Evolutionary conservation across 805 yeast species (phyloP).

Genomic region (Starmerella bombi): DNA sequence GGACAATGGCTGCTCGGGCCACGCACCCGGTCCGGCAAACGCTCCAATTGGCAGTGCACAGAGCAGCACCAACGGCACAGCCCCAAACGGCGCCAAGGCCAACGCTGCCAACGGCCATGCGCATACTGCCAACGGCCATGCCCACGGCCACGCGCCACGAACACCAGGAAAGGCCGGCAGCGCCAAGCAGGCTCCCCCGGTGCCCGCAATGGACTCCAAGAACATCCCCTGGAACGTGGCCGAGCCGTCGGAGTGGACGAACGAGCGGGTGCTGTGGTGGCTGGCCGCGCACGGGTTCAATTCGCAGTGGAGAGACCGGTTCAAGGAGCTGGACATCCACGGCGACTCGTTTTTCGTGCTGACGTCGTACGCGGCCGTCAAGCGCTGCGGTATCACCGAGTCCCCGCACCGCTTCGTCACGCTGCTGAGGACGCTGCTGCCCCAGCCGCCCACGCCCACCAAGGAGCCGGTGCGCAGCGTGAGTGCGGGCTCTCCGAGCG

Average conservation of each 20-base stretch:
- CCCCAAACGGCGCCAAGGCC: not conserved
- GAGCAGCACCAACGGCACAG: too few species aligned
- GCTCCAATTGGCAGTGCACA: too few species aligned
- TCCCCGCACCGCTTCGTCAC: conserved; percentile 48
- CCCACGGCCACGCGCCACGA: not conserved
- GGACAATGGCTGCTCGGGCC: too few species aligned
- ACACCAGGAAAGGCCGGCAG: not conserved
- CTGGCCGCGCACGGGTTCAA: conserved; percentile 55
- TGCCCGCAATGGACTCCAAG: not conserved
- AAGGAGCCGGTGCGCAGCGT: not conserved
- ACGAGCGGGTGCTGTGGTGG: conserved; percentile 56
- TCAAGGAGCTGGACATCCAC: conserved; percentile 41
- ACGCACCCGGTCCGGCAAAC: too few species aligned
- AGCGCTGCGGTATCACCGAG: conserved; percentile 30
- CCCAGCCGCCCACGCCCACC: conserved; percentile 3
- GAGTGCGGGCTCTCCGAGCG: not conserved
- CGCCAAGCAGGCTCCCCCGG: conserved; percentile 5
- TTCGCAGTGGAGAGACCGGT: conserved; percentile 57
- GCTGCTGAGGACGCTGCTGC: conserved; percentile 33
- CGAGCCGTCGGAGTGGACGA: conserved; percentile 45
- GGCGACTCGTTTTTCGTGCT: conserved; percentile 55
- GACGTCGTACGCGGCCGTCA: conserved; percentile 53
- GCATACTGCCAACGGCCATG: too few species aligned
- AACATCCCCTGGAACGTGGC: conserved; percentile 12
- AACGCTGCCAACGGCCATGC: not conserved